Evolutionary conservation across 1,139 yeast genomes (phyloP).

Genomic region (Taphrina betulina): DNA sequence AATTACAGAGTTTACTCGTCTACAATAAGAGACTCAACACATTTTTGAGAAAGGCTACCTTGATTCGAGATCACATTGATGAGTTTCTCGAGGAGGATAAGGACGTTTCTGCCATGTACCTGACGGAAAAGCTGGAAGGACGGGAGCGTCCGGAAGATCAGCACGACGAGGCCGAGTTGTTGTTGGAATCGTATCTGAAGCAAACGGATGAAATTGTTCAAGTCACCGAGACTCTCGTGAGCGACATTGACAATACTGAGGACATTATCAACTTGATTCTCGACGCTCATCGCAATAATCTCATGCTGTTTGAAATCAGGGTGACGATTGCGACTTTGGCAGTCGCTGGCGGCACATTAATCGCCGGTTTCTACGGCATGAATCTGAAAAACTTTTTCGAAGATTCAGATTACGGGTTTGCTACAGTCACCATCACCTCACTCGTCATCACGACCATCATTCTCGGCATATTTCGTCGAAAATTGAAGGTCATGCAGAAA

Average conservation of each 20-base stretch:
- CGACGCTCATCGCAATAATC: slow-evolving; percentile 90
- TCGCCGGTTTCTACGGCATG: slow-evolving; percentile 92
- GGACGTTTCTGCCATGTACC: slow-evolving; percentile 79
- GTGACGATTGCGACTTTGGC: slow-evolving; percentile 85
- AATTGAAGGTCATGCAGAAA: slow-evolving; percentile 22
- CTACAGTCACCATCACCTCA: slow-evolving; percentile 55
- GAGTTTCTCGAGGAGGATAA: slow-evolving; percentile 82
- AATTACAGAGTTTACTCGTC: slow-evolving; percentile 72
- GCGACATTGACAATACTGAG: slow-evolving; percentile 88
- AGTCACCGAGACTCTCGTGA: slow-evolving; percentile 77
- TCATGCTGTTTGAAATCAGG: slow-evolving; percentile 71
- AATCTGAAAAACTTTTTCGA: slow-evolving; percentile 86
- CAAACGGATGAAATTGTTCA: slow-evolving; percentile 97
- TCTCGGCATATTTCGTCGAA: slow-evolving; percentile 17
- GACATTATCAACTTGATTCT: slow-evolving; percentile 92
- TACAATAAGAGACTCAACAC: slow-evolving; percentile 78
- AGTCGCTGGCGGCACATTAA: slow-evolving; percentile 70
- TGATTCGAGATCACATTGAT: slow-evolving; percentile 81
- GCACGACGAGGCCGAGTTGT: slow-evolving; percentile 75
- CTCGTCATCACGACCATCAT: slow-evolving; percentile 48
- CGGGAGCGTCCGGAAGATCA: slow-evolving; percentile 42
- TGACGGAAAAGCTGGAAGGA: slow-evolving; percentile 53
- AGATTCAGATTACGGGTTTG: slow-evolving; percentile 67
- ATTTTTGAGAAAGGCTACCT: slow-evolving; percentile 76
- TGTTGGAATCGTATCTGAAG: slow-evolving; percentile 86